Evolutionary conservation across 2,329 filamentous ascomycete species (phyloP), one percentile per base, ranked within the genome.

Genomic region (Aureobasidium lini): DNA sequence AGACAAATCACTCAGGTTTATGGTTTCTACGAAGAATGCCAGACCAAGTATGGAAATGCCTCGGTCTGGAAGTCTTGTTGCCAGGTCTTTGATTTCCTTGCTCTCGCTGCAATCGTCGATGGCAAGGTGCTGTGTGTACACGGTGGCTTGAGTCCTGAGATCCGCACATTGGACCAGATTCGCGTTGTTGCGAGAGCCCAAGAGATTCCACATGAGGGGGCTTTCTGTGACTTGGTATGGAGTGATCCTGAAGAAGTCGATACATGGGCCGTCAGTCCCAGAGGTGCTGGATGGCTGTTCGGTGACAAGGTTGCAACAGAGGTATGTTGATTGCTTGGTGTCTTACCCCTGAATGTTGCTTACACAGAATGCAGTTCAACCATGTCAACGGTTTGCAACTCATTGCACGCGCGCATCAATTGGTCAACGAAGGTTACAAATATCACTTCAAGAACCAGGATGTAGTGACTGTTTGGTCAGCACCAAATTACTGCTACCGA

Each of bases 51-150:
- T 73, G 94, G 94, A 74, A 97, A 96, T 71, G 93, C 94, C 63
- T 97, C 96, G 68, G 94, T 99, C 64, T 99, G 94, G 94, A 96
- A 96, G 80, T 96, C 90, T 73, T 99, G 96, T 74, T 96, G 92
- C 71, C 93, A 99, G 75, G 87, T 99, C 58, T 99, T 99, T 78
- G 94, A 99, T 78, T 99, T 94, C 79, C 89, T 99, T 40, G 93
- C 94, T 66, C 84, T 99, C 66, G 96, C 93, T 65, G 94, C 94
- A 67, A 85, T 99, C 69, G 96, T 99, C 75, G 93, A 99, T 77
- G 96, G 96, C 79, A 93, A 97, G 79, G 96, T 99, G 72, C 95
- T 99, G 78, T 99, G 94, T 77, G 87, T 99, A 62, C 94, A 99
- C 80, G 94, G 94, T 68, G 94, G 94, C 66, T 82, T 99, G 64